Base-by-base conservation (phyloP, 2,329 filamentous ascomycete species). In the Myriosclerotinia duriaeana region DNA sequence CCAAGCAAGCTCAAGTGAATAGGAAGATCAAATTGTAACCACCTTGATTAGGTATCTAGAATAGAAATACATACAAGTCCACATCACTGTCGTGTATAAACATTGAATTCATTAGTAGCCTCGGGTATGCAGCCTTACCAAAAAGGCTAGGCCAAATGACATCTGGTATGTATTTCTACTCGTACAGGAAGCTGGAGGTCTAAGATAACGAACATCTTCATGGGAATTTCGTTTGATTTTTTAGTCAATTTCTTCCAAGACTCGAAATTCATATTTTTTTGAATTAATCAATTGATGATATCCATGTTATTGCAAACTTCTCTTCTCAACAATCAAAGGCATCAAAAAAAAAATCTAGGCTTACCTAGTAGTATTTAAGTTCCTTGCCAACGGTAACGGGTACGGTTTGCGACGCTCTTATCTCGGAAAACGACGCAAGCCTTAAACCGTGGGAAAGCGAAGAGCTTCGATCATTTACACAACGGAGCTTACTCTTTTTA, bases 381-480 rank as follows among this genome's bases (percentile, higher is more conserved):
- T 44, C 22, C 26, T 34, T n/a, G 26, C 44, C 7, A 44, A 26
- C 26, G 26, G 26, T 26, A 26, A 26, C 26, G 26, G 26, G 26
- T 26, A 26, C 26, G 26, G 26, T n/a, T 48, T 61, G 42, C 14
- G 30, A 36, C 20, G 20, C 44, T 48, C 42, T 60, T 60, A 60
- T 60, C 58, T 61, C 44, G 44, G 58, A 46, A 61, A 52, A 26
- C 42, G 44, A 50, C 53, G 53, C 50, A 56, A 64, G 67, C 68
- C 69, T 71, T 71, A 71, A 71, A 61, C 69, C 70, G 70, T 61
- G 26, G 63, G 63, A 65, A 65, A 65, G 42, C 63, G 63, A 65
- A 60, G 62, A 55, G 55, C 65, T 67, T 53, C 48, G 55, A 67
- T 64, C 64, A 52, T 65, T 48, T 58, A 53, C 42, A 64, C 42